phyloP scores from a whole-genome alignment of 129 eudicot genomes.

The Logfia minima region DNA sequence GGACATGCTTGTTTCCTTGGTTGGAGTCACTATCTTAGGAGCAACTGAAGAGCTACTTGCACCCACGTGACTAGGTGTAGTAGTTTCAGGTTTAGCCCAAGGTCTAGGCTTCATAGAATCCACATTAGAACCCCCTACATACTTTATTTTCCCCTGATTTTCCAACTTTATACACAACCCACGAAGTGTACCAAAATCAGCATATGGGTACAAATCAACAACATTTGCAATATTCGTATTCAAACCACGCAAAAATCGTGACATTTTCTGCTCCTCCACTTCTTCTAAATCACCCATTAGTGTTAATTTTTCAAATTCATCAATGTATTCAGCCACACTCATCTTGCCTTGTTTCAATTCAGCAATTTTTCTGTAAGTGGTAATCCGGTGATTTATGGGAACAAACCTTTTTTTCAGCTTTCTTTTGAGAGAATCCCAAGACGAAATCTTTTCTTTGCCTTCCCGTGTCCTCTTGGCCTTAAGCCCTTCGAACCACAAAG shows the following conservation, averaged over 20 bases:
- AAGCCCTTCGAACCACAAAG: neutral
- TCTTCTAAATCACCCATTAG: too few relatives aligned
- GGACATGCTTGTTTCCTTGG: too few relatives aligned
- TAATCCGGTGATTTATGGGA: neutral
- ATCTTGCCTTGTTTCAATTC: neutral
- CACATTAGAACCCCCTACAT: too few relatives aligned
- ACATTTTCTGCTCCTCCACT: neutral
- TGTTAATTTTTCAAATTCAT: too few relatives aligned
- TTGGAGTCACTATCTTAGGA: too few relatives aligned
- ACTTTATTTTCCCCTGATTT: neutral
- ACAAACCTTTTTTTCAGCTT: neutral
- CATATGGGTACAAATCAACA: neutral
- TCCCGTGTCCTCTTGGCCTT: neutral
- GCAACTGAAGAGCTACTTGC: too few relatives aligned
- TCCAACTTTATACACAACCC: neutral
- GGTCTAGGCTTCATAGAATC: too few relatives aligned
- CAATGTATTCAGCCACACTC: neutral
- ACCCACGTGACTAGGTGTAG: too few relatives aligned
- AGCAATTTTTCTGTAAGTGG: neutral
- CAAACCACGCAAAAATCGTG: too few relatives aligned
- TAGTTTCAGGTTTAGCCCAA: too few relatives aligned
- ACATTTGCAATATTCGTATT: neutral
- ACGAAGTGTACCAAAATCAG: neutral
- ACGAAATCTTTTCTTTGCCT: neutral
- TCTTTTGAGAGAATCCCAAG: neutral